Percentiles rank a stretch among this genome's conserved stretches.
Evolutionary conservation across 2,329 filamentous ascomycete species (phyloP).

Genomic region (Scedosporium minutisporum): DNA sequence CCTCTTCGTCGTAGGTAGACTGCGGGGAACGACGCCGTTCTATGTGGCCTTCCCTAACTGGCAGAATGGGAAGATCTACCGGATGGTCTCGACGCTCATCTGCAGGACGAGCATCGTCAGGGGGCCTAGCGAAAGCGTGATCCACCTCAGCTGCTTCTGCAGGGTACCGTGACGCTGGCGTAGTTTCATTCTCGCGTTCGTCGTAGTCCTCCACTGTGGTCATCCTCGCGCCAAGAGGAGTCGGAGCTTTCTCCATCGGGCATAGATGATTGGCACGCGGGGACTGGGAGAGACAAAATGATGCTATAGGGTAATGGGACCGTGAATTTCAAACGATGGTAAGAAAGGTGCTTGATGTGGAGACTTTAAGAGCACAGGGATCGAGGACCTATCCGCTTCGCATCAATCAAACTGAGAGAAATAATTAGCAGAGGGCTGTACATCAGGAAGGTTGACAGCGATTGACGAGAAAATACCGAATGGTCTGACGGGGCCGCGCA

Average conservation of each 20-base stretch:
- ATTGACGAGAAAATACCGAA: background rate
- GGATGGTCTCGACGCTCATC: background rate
- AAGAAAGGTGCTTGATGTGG: background rate
- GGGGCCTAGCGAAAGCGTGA: background rate
- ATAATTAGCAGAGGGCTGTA: background rate
- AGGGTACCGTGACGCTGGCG: background rate
- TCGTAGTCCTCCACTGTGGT: slow-evolving; percentile 2
- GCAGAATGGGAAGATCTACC: background rate
- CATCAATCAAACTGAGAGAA: background rate
- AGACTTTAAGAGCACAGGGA: background rate
- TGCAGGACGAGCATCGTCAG: background rate
- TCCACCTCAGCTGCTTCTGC: background rate
- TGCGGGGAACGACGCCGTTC: background rate
- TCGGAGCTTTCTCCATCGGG: background rate
- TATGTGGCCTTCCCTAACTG: background rate
- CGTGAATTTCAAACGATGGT: background rate
- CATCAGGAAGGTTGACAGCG: background rate
- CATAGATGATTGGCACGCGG: background rate
- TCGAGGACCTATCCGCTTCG: background rate
- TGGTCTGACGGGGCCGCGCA: background rate
- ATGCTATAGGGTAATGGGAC: background rate
- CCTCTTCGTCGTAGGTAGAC: background rate
- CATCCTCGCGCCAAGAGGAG: background rate
- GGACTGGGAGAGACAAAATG: background rate
- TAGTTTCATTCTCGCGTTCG: background rate